Base-by-base conservation (phyloP, 257 asterid genomes). In the Cruciata laevipes region DNA sequence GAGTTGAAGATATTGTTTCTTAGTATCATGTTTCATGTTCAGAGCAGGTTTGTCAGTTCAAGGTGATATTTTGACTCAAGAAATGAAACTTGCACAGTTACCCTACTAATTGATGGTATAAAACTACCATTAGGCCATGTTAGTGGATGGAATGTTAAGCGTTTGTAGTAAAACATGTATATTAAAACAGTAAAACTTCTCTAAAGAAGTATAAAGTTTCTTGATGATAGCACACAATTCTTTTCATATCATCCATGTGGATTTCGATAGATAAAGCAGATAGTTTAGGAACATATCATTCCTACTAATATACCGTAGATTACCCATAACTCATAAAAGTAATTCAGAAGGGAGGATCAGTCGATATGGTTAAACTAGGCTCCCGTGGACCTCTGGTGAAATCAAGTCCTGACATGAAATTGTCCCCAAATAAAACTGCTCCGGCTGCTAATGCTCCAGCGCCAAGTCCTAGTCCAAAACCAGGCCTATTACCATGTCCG, bases 391-490 rank as follows among this genome's bases (percentile, higher is more conserved):
- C 79, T 47, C 74, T 57, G 5, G 85, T 84, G 32, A 80, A 9
- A 69, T 86, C 82, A 68, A 81, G 83, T 20, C 88, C 92, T 17
- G 97, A 75, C 85, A 85, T 66, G 82, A 86, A 83, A 69, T 91
- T 86, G 69, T 85, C 91, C 17, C 97, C 95, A 47, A 86, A 91
- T 69, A 91, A 77, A 77, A 88, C 78, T 31, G 97, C 89, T 6
- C 97, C 91, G 0, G 91, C 95, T 55, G 96, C 98, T 69, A 88
- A 78, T 35, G 94, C 94, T 49, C 94, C 96, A 0, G 86, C 89
- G 3, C 94, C 95, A 27, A 82, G 55, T 73, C 96, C 96, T 83
- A 75, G 67, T 69, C 86, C 95, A 63, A 86, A 74, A 24, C 90
- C 84, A 56, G 84, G 84, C 56, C 87, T 83, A 25, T 23, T 76